Conservation (phyloP, 768 basidiomycete species). For the Lactarius trivialis region DNA sequence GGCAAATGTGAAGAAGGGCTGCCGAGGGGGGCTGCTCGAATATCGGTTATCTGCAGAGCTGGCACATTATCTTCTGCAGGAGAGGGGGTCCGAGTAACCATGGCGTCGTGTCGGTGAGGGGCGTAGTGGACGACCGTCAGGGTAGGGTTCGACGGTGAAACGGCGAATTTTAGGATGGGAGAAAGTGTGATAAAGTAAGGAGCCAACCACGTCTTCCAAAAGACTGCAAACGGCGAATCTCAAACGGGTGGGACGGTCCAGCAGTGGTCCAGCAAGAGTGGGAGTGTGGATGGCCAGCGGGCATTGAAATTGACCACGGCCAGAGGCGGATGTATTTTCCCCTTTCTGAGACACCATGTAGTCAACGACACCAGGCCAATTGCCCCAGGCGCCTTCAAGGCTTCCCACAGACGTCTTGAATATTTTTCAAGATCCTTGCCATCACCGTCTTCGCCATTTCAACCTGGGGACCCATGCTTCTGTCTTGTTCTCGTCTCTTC, state of each 20-base stretch:
- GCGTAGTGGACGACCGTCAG: background rate
- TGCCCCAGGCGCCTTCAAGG: background rate
- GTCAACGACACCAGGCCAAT: background rate
- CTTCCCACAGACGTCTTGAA: background rate
- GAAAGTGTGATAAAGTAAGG: background rate
- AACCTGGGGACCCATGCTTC: background rate
- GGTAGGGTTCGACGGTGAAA: background rate
- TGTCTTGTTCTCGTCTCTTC: constrained; percentile 8
- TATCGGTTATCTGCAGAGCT: background rate
- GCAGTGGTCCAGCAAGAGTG: no score
- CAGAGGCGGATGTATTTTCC: background rate
- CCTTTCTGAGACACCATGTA: background rate
- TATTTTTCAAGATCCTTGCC: background rate
- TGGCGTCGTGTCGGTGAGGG: no score
- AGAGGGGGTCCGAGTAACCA: background rate
- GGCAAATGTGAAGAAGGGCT: background rate
- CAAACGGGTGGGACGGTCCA: no score
- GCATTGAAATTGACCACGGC: constrained; percentile 5
- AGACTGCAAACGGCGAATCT: no score
- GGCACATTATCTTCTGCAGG: background rate
- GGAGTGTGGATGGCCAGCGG: background rate
- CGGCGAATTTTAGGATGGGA: background rate
- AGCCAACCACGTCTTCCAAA: no score
- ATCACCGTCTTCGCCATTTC: background rate
- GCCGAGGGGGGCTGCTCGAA: background rate